Percentiles rank a stretch among this genome's conserved stretches.
Evolutionary conservation across 768 basidiomycete genomes (phyloP).

Genomic region (Serendipita vermifera): DNA sequence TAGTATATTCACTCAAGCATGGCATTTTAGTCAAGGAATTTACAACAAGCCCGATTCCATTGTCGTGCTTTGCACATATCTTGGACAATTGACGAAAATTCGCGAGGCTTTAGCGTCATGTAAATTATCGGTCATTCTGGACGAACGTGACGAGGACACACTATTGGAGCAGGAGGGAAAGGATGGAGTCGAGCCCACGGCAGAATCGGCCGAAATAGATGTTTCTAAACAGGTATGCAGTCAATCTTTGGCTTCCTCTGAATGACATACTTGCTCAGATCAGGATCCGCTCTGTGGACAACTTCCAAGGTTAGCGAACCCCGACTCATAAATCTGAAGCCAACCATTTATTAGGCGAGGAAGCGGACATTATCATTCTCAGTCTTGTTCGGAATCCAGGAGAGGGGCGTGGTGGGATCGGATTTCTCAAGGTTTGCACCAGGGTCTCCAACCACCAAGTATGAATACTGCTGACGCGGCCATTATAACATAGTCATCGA

Average conservation of each 20-base stretch:
- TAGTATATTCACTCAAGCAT: too few species aligned
- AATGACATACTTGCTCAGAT: constrained; percentile 29
- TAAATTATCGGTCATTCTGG: constrained; percentile 50
- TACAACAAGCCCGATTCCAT: constrained; percentile 38
- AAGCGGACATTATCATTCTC: constrained; percentile 47
- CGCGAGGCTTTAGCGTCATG: constrained; percentile 28
- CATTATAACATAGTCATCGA: constrained; percentile 20
- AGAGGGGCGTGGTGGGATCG: constrained; percentile 32
- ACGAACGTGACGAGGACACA: constrained; percentile 53
- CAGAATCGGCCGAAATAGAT: constrained; percentile 31
- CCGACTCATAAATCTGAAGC: too few species aligned
- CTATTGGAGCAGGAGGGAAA: constrained; percentile 32
- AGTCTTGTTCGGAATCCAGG: constrained; percentile 65
- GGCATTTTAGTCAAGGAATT: constrained; percentile 33
- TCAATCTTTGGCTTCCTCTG: not conserved
- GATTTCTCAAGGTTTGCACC: constrained; percentile 51
- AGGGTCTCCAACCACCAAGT: not conserved
- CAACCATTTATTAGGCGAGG: not conserved
- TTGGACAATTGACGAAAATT: constrained; percentile 37
- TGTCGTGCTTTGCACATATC: constrained; percentile 41
- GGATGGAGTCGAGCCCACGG: constrained; percentile 24
- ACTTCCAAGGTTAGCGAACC: constrained; percentile 48
- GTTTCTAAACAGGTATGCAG: constrained; percentile 41
- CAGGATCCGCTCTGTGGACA: constrained; percentile 60
- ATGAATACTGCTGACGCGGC: not conserved